Percentiles rank a stretch among this genome's conserved stretches.
phyloP scores from a whole-genome alignment of 495 filamentous ascomycete genomes.

The Chaetomium cochliodes region DNA sequence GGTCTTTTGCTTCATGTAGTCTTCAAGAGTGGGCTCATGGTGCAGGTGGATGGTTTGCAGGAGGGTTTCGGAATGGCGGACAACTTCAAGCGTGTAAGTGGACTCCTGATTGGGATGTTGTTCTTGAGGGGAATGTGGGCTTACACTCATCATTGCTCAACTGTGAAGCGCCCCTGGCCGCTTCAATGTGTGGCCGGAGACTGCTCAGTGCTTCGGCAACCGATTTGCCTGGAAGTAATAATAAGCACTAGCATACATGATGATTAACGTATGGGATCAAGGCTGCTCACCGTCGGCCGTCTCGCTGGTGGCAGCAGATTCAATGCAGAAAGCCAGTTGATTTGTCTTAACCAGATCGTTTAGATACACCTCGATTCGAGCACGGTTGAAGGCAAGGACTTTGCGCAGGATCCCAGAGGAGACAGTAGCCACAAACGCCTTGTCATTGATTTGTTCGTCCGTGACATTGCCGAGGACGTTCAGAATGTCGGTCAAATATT shows the following conservation, averaged over 20 bases:
- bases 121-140: too few relatives aligned
- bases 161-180: background rate
- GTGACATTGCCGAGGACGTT: constrained; percentile 4
- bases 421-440: background rate
- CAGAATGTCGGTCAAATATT: constrained; percentile 17
- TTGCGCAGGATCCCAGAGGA: constrained; percentile 5
- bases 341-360: background rate
- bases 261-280: too few relatives aligned
- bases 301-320: background rate
- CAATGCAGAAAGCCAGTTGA: background rate
- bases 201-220: background rate
- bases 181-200: constrained; percentile 9
- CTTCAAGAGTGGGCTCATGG: constrained; percentile 5
- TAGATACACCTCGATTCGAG: background rate
- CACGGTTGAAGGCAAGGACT: constrained; percentile 22
- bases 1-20: constrained; percentile 16
- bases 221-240: background rate
- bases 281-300: constrained; percentile 11
- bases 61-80: background rate
- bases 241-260: background rate
- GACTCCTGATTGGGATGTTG: too few relatives aligned
- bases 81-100: constrained; percentile 8
- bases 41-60: constrained; percentile 8
- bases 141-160: constrained; percentile 12
- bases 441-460: background rate